Evolutionary conservation across 208 protist species (phyloP), one percentile per base, ranked within the genome.

Genomic region (Leishmania tarentolae): DNA sequence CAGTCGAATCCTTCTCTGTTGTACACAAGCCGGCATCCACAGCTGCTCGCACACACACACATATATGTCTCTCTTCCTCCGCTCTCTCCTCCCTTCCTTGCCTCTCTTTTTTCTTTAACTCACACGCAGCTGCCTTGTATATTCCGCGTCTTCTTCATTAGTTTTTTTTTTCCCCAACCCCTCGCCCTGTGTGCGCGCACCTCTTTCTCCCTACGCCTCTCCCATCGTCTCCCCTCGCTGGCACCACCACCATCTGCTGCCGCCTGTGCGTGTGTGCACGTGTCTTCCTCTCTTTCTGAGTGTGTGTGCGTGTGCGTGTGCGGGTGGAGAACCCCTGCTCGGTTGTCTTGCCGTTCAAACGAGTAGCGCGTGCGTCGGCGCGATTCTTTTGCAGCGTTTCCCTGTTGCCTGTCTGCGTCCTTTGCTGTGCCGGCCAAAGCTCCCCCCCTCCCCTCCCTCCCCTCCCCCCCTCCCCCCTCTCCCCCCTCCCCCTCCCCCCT

Each of bases 401-500:
- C 15, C 47, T 52, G 61, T 61, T 47, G 73, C 56, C 52, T 78
- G 37, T 42, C 44, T 53, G 21, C 53, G 6, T 76, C 68, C 76
- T 44, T 47, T 28, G 24, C 6, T 35, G 15, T 37, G 15, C 13
- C n/a, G n/a, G n/a, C n/a, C n/a, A n/a, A n/a, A n/a, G n/a, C n/a
- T n/a, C n/a, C n/a, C n/a, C n/a, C n/a, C n/a, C n/a, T n/a, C n/a
- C n/a, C n/a, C n/a, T n/a, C n/a, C n/a, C n/a, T n/a, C n/a, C n/a
- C n/a, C n/a, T n/a, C n/a, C n/a, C n/a, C n/a, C n/a, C n/a, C n/a
- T n/a, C n/a, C 46, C 47, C n/a, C n/a, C 46, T 61, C 42, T 57
- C 31, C 47, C 52, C 44, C 50, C 63, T 76, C 24, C 73, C 37
- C 42, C 53, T 78, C 63, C 19, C 40, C 74, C 65, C 73, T 61